Base-by-base conservation (phyloP, 2,329 filamentous ascomycete genomes). In the Pezicula carpinea region DNA sequence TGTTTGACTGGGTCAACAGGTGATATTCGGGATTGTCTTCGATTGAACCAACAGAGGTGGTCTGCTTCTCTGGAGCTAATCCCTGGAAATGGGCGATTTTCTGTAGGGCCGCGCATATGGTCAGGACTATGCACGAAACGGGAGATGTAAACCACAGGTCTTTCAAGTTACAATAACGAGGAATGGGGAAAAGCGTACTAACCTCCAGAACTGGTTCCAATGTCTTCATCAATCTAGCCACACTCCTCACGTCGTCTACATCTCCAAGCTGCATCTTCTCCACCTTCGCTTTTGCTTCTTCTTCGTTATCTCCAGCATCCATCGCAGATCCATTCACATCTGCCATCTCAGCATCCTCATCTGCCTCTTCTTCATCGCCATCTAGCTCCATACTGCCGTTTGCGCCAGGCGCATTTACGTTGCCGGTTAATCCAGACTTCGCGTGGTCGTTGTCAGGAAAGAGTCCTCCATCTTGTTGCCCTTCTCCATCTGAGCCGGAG, bases 1-100 rank as follows among this genome's bases (percentile, higher is more conserved):
- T 87, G 64, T 96, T 96, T 14, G 90, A 90, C 64, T 93, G 84
- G 29, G 89, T 95, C 48, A 96, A 71, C 31, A 96, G 80, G 66
- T 89, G 83, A 67, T 95, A 96, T 65, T 95, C 90, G 43, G 89
- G 89, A 59, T 95, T 90, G 62, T 95, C 89, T 68, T 96, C 90
- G 59, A 95, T 83, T 46, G 88, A 91, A 58, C 90, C 89, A 51
- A 93, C 73, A 58, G 83, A 78, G 18, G 75, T 79, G 23, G 77
- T 80, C 55, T 76, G 79, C 48, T 82, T 76, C 44, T 80, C 76
- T 29, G 83, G 77, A 4, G 85, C 77, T 59, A 88, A 76, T 35
- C 78, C 80, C 69, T 88, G 82, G 69, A 83, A 93, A 60, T 87
- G 74, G 64, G 79, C 74, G 67, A 95, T 91, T 85, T 89, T 88